Base-by-base conservation (phyloP, 345 rosid genomes). In the Citrus hindsii region DNA sequence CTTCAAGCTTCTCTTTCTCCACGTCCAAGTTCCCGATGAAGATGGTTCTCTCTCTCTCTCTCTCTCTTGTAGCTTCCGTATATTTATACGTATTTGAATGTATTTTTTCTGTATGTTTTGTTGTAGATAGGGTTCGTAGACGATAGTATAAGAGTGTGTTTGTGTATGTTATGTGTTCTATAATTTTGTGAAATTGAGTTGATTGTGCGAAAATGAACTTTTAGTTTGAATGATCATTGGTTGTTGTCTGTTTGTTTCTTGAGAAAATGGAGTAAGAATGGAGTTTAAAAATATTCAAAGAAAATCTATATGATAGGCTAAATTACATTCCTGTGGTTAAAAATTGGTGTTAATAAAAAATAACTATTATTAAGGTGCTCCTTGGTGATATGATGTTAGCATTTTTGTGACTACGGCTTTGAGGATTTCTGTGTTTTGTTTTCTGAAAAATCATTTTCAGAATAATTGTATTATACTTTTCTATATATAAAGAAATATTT, bases 1-100 rank as follows among this genome's bases (percentile, higher is more conserved):
- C 22, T 96, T 92, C 88, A 91, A 85, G 87, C 89, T 96, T 76
- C 97, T 94, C 62, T 94, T 96, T 84, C 94, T 96, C 82, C 99
- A 92, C 56, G 99, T 91, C 51, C 99, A 94, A 88, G 97, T 94
- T 67, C 97, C 93, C 30, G 98, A 96, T 80, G 97, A 90, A 89
- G 97, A 96, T 83, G 99, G 98, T 96, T 79, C 63, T 38, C 74
- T 82, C 70, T 69, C 78, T 81, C 70, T 69, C 78, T 81, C 40
- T 38, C 12, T 38, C 42, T 38, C 42, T 38, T 59, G 73, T 72
- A 6, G 40, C 46, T 67, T 12, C 9, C 42, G 38, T 18, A 64
- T 51, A 19, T 66, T n/a, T 66, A 22, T 62, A 42, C 69, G 21
- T 73, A 25, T 64, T 67, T 7, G 7, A 63, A 0, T 55, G 25